These are phyloP conservation scores for Hypoxylon fuscum DNA, from an alignment of 495 filamentous ascomycete genomes.

Conservation along the genomic window DNA sequence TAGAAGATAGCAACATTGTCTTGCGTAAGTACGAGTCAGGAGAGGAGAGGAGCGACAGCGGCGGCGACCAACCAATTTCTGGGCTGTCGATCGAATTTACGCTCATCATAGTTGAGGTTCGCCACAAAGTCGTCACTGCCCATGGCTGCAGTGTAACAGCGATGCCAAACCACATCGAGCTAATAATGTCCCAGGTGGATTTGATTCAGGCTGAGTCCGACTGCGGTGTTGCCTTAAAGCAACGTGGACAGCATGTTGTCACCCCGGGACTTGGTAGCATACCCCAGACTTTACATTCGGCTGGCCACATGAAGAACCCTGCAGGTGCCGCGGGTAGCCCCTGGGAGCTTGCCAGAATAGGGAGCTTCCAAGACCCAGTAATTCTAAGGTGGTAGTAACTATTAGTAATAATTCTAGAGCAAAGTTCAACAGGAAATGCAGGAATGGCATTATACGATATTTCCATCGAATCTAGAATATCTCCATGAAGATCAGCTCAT, in stretches of 20 bases:
- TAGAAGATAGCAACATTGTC: slow-evolving; percentile 17
- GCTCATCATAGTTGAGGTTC: slow-evolving; percentile 16
- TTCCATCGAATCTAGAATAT: slow-evolving; percentile 27
- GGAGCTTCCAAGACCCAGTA: slow-evolving; percentile 13
- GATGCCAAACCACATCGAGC: slow-evolving; percentile 15
- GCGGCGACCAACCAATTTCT: slow-evolving; percentile 6
- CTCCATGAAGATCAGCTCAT: slow-evolving; percentile 20
- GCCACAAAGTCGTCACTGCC: slow-evolving; percentile 22
- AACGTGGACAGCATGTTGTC: slow-evolving; percentile 28
- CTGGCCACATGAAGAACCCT: slow-evolving; percentile 23
- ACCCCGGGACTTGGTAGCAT: slow-evolving; percentile 38
- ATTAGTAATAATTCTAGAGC: slow-evolving; percentile 12
- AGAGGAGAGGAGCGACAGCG: not conserved
- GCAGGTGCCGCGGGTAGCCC: slow-evolving; percentile 13
- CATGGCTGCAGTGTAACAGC: slow-evolving; percentile 34
- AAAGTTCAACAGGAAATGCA: slow-evolving; percentile 6
- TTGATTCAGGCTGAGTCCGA: slow-evolving; percentile 34
- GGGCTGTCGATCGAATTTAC: not conserved
- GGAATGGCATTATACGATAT: slow-evolving; percentile 15
- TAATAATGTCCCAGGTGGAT: slow-evolving; percentile 7
- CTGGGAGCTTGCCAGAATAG: slow-evolving; percentile 12
- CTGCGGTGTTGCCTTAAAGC: slow-evolving; percentile 17
- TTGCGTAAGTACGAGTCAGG: slow-evolving; percentile 7
- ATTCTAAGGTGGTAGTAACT: slow-evolving; percentile 7
- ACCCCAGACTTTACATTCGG: slow-evolving; percentile 34